Base-by-base conservation (phyloP, 345 rosid species). In the Limnanthes douglasii region DNA sequence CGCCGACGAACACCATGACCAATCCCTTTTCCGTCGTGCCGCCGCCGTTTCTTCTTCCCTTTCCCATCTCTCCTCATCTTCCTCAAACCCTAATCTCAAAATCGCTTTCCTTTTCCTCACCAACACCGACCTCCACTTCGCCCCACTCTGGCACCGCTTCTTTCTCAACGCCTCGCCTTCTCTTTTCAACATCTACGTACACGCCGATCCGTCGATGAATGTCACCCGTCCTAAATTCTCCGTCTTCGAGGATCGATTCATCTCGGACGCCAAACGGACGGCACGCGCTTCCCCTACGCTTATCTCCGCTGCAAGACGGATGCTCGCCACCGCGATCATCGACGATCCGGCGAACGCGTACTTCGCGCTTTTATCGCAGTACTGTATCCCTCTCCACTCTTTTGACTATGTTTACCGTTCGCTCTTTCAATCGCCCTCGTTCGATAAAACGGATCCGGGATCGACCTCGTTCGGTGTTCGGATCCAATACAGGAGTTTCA, bases 51-150 rank as follows among this genome's bases (percentile, higher is more conserved):
- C 81, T 41, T 36, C 74, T 31, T 31, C 65, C 26, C 38, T 34
- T n/a, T 51, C 94, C 14, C 95, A 57, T 33, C 81, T 90, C n/a
- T 58, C 92, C 22, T 50, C 77, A 21, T 14, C 77, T 18, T 44
- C 51, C 18, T 56, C 54, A 11, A 69, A 61, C 34, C 61, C 70
- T n/a, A 72, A 64, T 35, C 67, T 65, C 54, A 90, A 90, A 61
- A 66, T 90, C 42, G 98, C 95, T 8, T 90, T 90, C 54, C 66
- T 84, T 14, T 90, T 90, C 63, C 78, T 84, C 55, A 90, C 95
- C 53, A 90, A 84, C 70, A 38, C 95, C 34, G 94, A 77, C 51
- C 86, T 90, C 45, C 59, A 77, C 46, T 84, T 90, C 61, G 54
- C 84, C 5, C 86, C 92, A 3, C 54, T 90, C 40, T 84, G 95